Conservation (phyloP, 2,329 filamentous ascomycete species). For the Nemania serpens region DNA sequence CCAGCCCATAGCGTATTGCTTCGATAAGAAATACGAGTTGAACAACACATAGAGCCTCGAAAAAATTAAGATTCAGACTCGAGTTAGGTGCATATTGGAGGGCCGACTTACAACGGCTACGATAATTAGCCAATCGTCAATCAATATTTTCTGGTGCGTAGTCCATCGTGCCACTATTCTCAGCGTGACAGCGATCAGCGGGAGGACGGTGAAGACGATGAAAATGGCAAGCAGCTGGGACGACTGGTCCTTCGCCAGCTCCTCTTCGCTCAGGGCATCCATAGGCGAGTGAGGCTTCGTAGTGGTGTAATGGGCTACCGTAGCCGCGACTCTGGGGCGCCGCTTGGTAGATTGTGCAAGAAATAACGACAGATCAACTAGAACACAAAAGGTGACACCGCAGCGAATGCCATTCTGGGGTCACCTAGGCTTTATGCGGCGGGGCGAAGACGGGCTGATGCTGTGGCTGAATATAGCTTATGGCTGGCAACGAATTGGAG, state of each 20-base stretch:
- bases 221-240: background rate
- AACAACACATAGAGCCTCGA: constrained; percentile 4
- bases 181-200: constrained; percentile 1
- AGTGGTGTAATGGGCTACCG: background rate
- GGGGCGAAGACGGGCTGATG: background rate
- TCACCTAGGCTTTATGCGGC: background rate
- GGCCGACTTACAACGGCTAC: constrained; percentile 6
- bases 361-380: background rate
- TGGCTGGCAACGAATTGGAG: too few species aligned
- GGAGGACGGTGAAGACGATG: constrained; percentile 6
- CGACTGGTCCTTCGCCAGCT: constrained; percentile 2
- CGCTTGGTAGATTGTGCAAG: background rate
- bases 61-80: background rate
- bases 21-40: constrained; percentile 11
- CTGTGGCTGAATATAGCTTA: background rate
- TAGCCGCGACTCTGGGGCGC: background rate
- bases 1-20: constrained; percentile 8
- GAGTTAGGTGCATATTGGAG: background rate
- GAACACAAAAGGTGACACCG: too few species aligned
- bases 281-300: too few species aligned
- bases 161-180: constrained; percentile 4
- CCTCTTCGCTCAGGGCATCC: background rate
- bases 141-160: background rate
- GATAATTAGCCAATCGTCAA: constrained; percentile 2
- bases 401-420: background rate